Base-by-base conservation (phyloP, 768 basidiomycete species). In the Suillus lakei region DNA sequence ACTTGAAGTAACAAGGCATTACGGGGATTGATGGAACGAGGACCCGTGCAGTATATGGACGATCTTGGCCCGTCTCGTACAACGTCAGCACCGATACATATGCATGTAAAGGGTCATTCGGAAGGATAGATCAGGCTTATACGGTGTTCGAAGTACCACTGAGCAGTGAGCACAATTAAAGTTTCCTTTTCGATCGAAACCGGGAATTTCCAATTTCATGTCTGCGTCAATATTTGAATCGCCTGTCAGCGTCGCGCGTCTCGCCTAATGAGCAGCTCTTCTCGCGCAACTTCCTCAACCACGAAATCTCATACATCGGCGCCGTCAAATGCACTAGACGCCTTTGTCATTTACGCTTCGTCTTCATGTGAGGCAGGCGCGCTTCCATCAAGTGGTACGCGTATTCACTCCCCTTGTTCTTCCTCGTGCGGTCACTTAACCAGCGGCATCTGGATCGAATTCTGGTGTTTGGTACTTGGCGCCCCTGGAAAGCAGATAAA, bases 321-420 rank as follows among this genome's bases (percentile, higher is more conserved):
- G 28, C 74, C 76, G 28, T 66, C 68, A 10, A 75, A 78, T 56
- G 75, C 36, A 28, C 69, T 78, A 15, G 76, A 77, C 38, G 76
- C 76, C 12, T 72, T 77, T 44, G 77, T 74, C 44, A 77, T 77
- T 13, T 72, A 77, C 10, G 72, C 70, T 9, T 74, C 72, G 5
- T 66, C 70, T 18, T 77, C 76, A 54, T 69, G 70, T 15, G 69
- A 68, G 4, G 69, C 64, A 21, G 70, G 70, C 18, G 44, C 70
- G 7, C 60, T 77, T 26, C 76, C 76, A 44, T 86, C 85, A 21
- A 80, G 82, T n/a, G 88, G 86, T 1, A 88, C 86, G 2, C 86
- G 81, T 61, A 87, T 88, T 84, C 66, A 84, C 85, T 8, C 79
- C 81, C 26, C 83, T 89, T 28, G 77, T 83, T 9, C 82, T 88